Evolutionary conservation across 2,329 filamentous ascomycete species (phyloP).

Genomic region (Myriosclerotinia duriaeana): DNA sequence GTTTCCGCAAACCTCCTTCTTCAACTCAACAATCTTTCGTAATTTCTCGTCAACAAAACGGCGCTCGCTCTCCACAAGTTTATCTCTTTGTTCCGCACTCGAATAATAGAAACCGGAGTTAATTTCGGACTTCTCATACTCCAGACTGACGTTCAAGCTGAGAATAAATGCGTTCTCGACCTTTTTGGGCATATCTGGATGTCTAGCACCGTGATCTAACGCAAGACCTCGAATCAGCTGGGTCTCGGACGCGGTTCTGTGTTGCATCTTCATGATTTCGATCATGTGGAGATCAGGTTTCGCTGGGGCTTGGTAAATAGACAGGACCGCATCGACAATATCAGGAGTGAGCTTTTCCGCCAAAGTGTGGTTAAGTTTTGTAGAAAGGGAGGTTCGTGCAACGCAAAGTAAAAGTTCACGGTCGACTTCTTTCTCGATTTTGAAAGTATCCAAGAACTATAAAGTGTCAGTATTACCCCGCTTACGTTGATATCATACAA

Average conservation of each 20-base stretch:
- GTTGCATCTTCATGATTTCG: constrained; percentile 99
- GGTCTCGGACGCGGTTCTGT: constrained; percentile 92
- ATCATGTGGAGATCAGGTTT: constrained; percentile 99
- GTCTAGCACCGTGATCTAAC: constrained; percentile 90
- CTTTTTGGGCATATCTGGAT: constrained; percentile 97
- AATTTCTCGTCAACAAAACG: constrained; percentile 95
- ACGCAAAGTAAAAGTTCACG: constrained; percentile 91
- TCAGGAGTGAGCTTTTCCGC: constrained; percentile 89
- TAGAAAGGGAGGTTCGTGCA: constrained; percentile 89
- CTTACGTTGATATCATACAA: constrained; percentile 14
- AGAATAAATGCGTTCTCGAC: constrained; percentile 95
- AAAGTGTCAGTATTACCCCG: constrained; percentile 26
- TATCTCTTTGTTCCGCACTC: constrained; percentile 92
- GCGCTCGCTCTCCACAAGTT: constrained; percentile 95
- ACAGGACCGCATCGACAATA: constrained; percentile 93
- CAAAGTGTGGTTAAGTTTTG: constrained; percentile 86
- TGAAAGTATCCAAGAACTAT: constrained; percentile 92
- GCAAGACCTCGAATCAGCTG: constrained; percentile 92
- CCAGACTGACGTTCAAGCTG: constrained; percentile 91
- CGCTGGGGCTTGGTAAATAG: constrained; percentile 83
- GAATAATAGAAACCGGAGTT: constrained; percentile 99
- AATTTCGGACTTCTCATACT: constrained; percentile 99
- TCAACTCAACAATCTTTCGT: constrained; percentile 94
- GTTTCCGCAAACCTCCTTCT: constrained; percentile 94
- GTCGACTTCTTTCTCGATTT: constrained; percentile 83